A percentile compares a stretch with the other conserved stretches of the same genome.
Evolutionary conservation across 2,329 filamentous ascomycete species (phyloP).

Genomic region (Paracorniculantispora psalliotae): DNA sequence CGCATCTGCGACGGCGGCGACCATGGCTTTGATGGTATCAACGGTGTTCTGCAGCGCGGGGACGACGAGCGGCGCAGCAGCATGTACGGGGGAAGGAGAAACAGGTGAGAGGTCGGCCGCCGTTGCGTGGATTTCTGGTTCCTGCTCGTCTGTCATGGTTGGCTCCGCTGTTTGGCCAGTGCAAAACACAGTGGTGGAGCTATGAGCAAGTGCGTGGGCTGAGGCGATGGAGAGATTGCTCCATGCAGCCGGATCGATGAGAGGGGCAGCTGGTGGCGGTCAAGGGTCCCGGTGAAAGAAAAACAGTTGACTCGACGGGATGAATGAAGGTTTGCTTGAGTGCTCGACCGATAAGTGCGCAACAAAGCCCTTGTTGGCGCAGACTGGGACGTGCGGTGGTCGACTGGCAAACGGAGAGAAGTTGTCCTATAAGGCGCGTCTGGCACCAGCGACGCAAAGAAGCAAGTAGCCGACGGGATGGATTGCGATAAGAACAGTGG

Average conservation of each 20-base stretch:
- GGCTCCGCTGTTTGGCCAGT: background rate
- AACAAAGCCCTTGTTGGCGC: background rate
- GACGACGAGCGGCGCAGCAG: constrained; percentile 41
- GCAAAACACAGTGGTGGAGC: constrained; percentile 8
- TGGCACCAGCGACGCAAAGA: background rate
- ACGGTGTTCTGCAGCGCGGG: constrained; percentile 49
- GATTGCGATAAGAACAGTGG: background rate
- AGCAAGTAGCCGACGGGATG: background rate
- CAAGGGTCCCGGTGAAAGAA: background rate
- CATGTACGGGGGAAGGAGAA: constrained; percentile 45
- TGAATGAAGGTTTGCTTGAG: background rate
- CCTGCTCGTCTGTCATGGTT: constrained; percentile 23
- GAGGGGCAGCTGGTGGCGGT: background rate
- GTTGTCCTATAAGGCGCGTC: background rate
- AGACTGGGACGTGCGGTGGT: background rate
- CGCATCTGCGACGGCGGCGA: constrained; percentile 29
- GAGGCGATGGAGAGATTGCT: background rate
- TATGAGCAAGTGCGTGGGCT: constrained; percentile 2
- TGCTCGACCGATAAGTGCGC: too few species aligned
- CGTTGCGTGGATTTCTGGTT: constrained; percentile 46
- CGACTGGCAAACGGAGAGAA: background rate
- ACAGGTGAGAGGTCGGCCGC: constrained; percentile 46
- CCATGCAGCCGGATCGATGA: background rate
- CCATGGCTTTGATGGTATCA: constrained; percentile 45
- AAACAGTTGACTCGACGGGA: too few species aligned